Evolutionary conservation across 2,329 filamentous ascomycete species (phyloP), one percentile per base, ranked within the genome.

Genomic region (Cladophialophora psammophila): DNA sequence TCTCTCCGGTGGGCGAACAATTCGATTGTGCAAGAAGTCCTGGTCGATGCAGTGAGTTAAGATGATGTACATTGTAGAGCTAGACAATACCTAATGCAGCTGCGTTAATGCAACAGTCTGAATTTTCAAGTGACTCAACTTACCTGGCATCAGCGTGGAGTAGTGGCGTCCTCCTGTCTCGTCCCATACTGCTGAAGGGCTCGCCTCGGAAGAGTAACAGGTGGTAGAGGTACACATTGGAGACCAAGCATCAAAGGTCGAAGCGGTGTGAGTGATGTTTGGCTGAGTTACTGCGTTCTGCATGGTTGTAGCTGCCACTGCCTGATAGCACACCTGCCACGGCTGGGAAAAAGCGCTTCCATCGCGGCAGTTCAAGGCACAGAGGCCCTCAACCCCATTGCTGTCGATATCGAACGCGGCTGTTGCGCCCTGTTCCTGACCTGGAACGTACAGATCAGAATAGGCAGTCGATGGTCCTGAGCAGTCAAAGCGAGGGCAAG

Each of bases 181-280:
- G 3, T 54, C 34, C 48, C 48, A 38, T 40, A 8, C 12, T 18
- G 34, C 3, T 50, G 3, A 12, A 6, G 34, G 45, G 18, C 58
- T 53, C 18, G 32, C 34, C 31, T 53, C n/a, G 1, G 58, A 38
- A 61, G 45, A 40, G 58, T 53, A 9, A 20, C 45, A 26, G 26
- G 26, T 53, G 45, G 42, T 18, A 5, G 40, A 52, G 4, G 42
- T n/a, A 8, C 58, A 35, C 35, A 20, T 32, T 34, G 34, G 34
- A 61, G 45, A 53, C 32, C 45, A 50, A 31, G 45, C 1, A 4
- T 31, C 45, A 5, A 50, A 50, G 18, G 2, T 55, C 13, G 53
- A 55, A 35, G 34, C 13, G 31, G 31, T 35, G 35, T 15, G 20
- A 40, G 34, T 3, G 36, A 38, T 40, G 32, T 36, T 18, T 3